Conservation (phyloP, 257 asterid species). For the Plectranthus barbatus region DNA sequence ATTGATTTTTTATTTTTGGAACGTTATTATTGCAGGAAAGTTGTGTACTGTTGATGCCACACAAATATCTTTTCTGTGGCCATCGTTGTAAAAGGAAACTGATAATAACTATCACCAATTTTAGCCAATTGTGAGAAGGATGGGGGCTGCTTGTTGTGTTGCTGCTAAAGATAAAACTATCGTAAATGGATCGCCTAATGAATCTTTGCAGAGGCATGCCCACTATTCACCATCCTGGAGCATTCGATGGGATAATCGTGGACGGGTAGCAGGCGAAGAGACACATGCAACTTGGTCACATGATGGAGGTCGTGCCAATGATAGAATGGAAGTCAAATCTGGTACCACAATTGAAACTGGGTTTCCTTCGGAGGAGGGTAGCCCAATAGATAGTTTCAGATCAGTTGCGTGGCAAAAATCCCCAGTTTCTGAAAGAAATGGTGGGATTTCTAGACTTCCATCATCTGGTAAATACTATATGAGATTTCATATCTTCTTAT, state of each 20-base stretch:
- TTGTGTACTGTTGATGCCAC: constrained; percentile 10
- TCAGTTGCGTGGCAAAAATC: constrained; percentile 67
- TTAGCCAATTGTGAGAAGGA: constrained; percentile 28
- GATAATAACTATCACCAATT: not conserved
- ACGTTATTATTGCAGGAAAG: constrained; percentile 21
- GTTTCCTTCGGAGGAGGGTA: constrained; percentile 71
- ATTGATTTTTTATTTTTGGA: constrained; percentile 4
- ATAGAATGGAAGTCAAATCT: constrained; percentile 43
- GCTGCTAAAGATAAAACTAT: constrained; percentile 73
- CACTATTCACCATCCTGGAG: constrained; percentile 94
- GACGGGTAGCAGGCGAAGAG: constrained; percentile 89
- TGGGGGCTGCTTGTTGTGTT: constrained; percentile 99
- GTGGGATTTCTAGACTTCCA: constrained; percentile 33
- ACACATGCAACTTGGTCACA: constrained; percentile 54
- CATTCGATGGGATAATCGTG: constrained; percentile 91
- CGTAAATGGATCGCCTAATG: constrained; percentile 53
- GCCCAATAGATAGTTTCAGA: constrained; percentile 68
- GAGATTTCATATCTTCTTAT: not conserved
- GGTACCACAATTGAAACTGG: constrained; percentile 50
- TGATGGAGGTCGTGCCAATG: constrained; percentile 38
- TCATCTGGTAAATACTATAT: constrained; percentile 52
- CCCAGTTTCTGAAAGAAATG: constrained; percentile 59
- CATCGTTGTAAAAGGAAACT: constrained; percentile 22
- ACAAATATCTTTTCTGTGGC: not conserved
- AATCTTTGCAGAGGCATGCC: constrained; percentile 51